Base-by-base conservation (phyloP, 78 protist genomes). In the Chrysochromulina parva region DNA sequence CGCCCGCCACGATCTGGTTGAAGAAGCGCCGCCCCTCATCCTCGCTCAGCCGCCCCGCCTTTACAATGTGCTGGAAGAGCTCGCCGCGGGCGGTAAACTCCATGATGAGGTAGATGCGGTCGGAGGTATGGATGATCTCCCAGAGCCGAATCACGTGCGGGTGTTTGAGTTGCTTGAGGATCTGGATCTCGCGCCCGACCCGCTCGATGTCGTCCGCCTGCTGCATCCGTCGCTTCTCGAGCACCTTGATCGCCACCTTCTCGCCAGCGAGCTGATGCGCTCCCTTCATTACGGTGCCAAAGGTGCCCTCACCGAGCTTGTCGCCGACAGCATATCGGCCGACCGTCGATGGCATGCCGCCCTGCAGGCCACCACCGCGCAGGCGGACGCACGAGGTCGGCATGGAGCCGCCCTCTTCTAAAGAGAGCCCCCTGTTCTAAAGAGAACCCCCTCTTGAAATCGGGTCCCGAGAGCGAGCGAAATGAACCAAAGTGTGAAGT, bases 161-260 rank as follows among this genome's bases (percentile, higher is more conserved):
- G 65, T 94, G 95, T 24, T 14, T 1, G 17, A 94, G 88, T 47
- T 85, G 54, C 84, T 91, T 91, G 71, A 94, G 86, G 90, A 94
- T 91, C 24, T 66, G 91, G 4, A 94, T 81, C 85, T 94, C 95
- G 65, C 95, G 89, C 24, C 84, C 87, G 5, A 94, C 90, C 38
- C 95, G 91, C 78, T 88, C 88, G 48, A 89, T 92, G 55, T 92
- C 93, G 16, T 90, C 88, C n/a, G 59, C 47, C 7, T 88, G 88
- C 17, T 24, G 14, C 58, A 94, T 92, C 54, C 90, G 71, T 20
- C 66, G 24, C 87, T 91, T 91, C 71, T 94, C 95, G 28, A 90
- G 71, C 19, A 89, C 52, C 89, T 94, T 94, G 38, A 91, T 52
- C 53, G 95, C 95, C 11, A 91, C 95, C 88, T 74, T 47, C 90